These are phyloP conservation scores for Tetrapisispora fleetii DNA, from an alignment of 805 yeast genomes.

Conservation along the genomic window DNA sequence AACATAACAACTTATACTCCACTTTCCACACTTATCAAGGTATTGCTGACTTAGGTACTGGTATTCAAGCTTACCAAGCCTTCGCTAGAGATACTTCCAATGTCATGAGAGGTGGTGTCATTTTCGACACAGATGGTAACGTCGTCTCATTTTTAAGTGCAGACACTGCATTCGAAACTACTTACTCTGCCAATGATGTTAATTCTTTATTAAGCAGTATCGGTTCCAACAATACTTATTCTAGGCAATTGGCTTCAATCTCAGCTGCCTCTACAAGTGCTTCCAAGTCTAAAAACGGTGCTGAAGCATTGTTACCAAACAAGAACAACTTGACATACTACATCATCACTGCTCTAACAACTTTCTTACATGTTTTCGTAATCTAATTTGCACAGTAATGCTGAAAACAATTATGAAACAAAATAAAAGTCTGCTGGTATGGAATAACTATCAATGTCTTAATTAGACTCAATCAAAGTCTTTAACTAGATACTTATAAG, in stretches of 20 bases:
- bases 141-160: constrained; percentile 51
- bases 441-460: too few relatives aligned
- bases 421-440: not conserved
- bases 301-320: constrained; percentile 7
- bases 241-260: constrained; percentile 27
- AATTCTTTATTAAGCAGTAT: constrained; percentile 32
- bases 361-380: constrained; percentile 15
- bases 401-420: not conserved
- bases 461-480: too few relatives aligned
- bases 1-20: constrained; percentile 45
- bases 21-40: constrained; percentile 68
- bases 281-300: constrained; percentile 17
- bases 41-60: constrained; percentile 49
- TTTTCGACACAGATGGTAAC: constrained; percentile 50
- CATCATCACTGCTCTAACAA: constrained; percentile 16
- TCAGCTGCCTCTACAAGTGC: constrained; percentile 29
- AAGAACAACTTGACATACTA: constrained; percentile 21
- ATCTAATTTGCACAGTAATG: constrained; percentile 6
- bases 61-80: constrained; percentile 46
- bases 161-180: constrained; percentile 37
- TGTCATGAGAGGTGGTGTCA: constrained; percentile 61
- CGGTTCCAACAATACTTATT: constrained; percentile 7
- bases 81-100: constrained; percentile 41
- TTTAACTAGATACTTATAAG: too few relatives aligned
- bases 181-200: constrained; percentile 36